Evolutionary conservation across 2,329 filamentous ascomycete genomes (phyloP).

Genomic region (Cladosporium sp.): DNA sequence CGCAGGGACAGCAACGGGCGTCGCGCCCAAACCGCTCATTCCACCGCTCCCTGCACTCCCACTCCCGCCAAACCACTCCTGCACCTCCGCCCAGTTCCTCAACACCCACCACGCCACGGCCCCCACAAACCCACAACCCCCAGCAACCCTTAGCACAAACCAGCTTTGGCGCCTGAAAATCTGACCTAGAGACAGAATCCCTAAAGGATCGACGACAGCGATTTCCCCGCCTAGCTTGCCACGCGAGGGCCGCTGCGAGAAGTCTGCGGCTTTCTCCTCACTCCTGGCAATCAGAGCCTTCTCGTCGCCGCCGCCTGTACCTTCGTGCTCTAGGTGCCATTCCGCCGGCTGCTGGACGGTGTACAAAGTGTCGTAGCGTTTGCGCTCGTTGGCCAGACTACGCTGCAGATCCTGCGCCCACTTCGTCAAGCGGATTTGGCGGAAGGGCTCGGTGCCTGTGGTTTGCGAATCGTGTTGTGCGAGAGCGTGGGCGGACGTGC

Average conservation of each 20-base stretch:
- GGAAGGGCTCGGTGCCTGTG: conserved; percentile 55
- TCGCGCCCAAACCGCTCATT: background rate
- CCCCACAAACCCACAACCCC: conserved; percentile 71
- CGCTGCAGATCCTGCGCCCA: conserved; percentile 82
- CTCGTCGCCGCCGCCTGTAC: conserved; percentile 52
- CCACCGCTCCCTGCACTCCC: background rate
- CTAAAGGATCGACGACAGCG: conserved; percentile 67
- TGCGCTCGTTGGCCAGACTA: conserved; percentile 71
- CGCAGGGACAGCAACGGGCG: conserved; percentile 23
- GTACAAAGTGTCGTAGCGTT: conserved; percentile 57
- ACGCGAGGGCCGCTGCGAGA: conserved; percentile 31
- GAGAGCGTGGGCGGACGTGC: conserved; percentile 51
- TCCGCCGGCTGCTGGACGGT: conserved; percentile 55
- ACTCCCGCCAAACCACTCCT: conserved; percentile 30
- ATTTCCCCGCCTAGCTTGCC: conserved; percentile 39
- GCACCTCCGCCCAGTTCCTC: conserved; percentile 35
- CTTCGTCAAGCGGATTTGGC: conserved; percentile 71
- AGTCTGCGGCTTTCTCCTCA: conserved; percentile 14
- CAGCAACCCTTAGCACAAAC: conserved; percentile 70
- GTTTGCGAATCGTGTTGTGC: conserved; percentile 43
- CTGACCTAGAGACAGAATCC: conserved; percentile 66
- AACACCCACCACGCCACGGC: conserved; percentile 54
- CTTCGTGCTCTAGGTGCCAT: conserved; percentile 62
- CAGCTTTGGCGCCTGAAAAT: conserved; percentile 62
- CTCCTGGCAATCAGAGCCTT: conserved; percentile 24